phyloP scores from a whole-genome alignment of 2,329 filamentous ascomycete genomes.

The Curvularia lunata region DNA sequence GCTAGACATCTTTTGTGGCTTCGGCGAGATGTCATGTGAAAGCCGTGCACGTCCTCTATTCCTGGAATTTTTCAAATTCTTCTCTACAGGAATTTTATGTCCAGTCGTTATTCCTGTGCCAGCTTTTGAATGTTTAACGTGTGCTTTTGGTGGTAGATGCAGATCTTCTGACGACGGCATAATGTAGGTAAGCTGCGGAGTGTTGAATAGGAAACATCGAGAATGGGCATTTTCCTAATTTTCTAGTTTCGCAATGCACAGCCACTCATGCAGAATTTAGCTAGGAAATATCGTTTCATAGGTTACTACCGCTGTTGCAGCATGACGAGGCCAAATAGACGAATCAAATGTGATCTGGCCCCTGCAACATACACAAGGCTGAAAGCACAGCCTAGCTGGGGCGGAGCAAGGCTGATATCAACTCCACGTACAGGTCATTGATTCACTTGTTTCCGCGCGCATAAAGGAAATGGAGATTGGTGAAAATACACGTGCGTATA shows the following conservation, averaged over 20 bases:
- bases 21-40: not conserved
- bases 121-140: not conserved
- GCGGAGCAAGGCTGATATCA: constrained; percentile 1
- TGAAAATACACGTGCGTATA: not conserved
- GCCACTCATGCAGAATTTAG: not conserved
- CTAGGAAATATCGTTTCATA: not conserved
- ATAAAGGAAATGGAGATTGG: not conserved
- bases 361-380: not conserved
- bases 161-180: not conserved
- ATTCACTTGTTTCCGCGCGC: not conserved
- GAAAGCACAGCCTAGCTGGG: not conserved
- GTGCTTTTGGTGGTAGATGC: not conserved
- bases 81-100: not conserved
- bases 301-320: not conserved
- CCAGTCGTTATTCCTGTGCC: not conserved
- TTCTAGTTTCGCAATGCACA: not conserved
- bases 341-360: not conserved
- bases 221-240: no score
- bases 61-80: not conserved
- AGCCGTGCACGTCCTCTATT: not conserved
- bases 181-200: no score
- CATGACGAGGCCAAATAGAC: not conserved
- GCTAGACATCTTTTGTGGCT: not conserved
- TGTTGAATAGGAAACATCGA: no score
- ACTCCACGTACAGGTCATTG: not conserved